Percentiles rank a stretch among this genome's conserved stretches.
Evolutionary conservation across 1,139 yeast genomes (phyloP).

Genomic region (Yamadazyma taylorii): DNA sequence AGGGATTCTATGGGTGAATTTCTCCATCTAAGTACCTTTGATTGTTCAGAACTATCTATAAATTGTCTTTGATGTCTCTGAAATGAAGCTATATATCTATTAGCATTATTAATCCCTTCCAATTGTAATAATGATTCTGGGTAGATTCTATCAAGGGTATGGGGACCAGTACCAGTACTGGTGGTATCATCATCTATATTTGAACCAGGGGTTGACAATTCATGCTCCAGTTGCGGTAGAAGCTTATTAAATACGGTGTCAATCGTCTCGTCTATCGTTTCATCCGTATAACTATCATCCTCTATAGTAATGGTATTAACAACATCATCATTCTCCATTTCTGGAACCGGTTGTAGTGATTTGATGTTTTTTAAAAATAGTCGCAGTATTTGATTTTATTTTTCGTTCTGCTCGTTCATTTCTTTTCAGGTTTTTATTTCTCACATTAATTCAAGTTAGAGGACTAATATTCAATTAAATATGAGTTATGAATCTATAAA

Average conservation of each 20-base stretch:
- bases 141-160: conserved; percentile 16
- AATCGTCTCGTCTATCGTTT: too few relatives aligned
- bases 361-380: too few relatives aligned
- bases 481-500: conserved; percentile 16
- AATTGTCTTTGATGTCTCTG: conserved; percentile 41
- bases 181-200: too few relatives aligned
- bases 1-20: conserved; percentile 29
- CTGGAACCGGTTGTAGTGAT: too few relatives aligned
- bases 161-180: background rate
- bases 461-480: background rate
- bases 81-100: conserved; percentile 31
- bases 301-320: too few relatives aligned
- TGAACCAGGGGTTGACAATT: background rate
- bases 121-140: conserved; percentile 39
- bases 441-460: background rate
- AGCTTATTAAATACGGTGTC: too few relatives aligned
- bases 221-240: conserved; percentile 1
- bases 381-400: too few relatives aligned
- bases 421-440: too few relatives aligned
- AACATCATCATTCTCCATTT: too few relatives aligned
- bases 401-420: too few relatives aligned
- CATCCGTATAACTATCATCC: too few relatives aligned
- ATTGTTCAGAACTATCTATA: conserved; percentile 19
- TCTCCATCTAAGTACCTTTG: conserved; percentile 34
- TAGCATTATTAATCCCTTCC: conserved; percentile 26